Percentiles rank a stretch among this genome's conserved stretches.
These are phyloP conservation scores for Picochlorum costavermella DNA, from an alignment of 139 green algal species.

Conservation along the genomic window DNA sequence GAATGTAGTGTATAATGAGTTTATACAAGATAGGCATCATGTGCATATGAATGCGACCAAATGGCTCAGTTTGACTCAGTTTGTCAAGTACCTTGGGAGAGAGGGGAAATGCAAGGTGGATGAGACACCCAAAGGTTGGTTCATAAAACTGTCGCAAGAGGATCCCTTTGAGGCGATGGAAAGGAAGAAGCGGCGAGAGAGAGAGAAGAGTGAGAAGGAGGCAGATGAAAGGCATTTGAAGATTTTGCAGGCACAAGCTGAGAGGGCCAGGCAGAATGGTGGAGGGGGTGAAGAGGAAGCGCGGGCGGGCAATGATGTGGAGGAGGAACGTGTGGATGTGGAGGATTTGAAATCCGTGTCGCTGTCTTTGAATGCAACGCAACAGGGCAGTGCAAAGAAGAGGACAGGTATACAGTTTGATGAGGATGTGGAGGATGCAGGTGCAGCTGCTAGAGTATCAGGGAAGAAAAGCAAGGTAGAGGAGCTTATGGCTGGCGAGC, in stretches of 20 bases:
- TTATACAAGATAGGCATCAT: conserved; percentile 81
- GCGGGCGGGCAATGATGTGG: conserved; percentile 36
- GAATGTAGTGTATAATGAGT: conserved; percentile 93
- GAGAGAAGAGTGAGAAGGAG: conserved; percentile 34
- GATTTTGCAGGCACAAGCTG: conserved; percentile 43
- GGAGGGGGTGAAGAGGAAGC: conserved; percentile 7
- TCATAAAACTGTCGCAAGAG: conserved; percentile 51
- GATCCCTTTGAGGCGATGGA: conserved; percentile 35
- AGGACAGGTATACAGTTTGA: conserved; percentile 11
- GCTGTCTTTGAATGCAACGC: not conserved
- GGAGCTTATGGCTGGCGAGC: conserved; percentile 60
- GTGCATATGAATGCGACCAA: conserved; percentile 97
- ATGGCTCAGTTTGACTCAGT: conserved; percentile 87
- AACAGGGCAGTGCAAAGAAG: not conserved
- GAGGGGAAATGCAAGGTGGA: conserved; percentile 85
- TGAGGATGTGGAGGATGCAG: conserved; percentile 8
- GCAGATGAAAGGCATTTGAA: conserved; percentile 35
- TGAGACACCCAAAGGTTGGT: conserved; percentile 92
- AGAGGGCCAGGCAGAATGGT: conserved; percentile 30
- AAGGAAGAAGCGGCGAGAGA: conserved; percentile 40
- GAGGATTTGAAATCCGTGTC: conserved; percentile 34
- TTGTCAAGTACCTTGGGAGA: conserved; percentile 67
- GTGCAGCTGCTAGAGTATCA: not conserved
- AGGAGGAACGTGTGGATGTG: conserved; percentile 37
- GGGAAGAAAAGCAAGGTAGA: conserved; percentile 57